Percentiles rank a stretch among this genome's conserved stretches.
These are phyloP conservation scores for Rhodotorula graminis DNA, from an alignment of 768 basidiomycete genomes.

Conservation along the genomic window DNA sequence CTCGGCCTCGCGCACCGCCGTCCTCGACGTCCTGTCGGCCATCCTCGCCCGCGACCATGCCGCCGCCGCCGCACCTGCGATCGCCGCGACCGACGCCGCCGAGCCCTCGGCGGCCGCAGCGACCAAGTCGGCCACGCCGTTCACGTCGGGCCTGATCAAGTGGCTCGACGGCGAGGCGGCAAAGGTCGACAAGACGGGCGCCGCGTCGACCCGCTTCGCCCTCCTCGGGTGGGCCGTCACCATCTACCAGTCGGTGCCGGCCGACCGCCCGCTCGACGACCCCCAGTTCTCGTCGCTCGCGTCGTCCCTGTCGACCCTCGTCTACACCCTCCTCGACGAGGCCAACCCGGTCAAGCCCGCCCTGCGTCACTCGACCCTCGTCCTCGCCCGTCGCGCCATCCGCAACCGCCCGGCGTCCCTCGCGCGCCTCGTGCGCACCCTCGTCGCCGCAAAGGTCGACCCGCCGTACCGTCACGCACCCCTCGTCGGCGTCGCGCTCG, in stretches of 20 bases:
- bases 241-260: constrained; percentile 55
- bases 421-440: constrained; percentile 19
- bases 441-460: constrained; percentile 20
- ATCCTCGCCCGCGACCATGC: constrained; percentile 58
- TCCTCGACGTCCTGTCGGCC: constrained; percentile 62
- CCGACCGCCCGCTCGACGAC: constrained; percentile 10
- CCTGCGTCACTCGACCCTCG: constrained; percentile 59
- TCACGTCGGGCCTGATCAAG: constrained; percentile 62
- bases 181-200: constrained; percentile 52
- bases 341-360: constrained; percentile 57
- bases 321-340: constrained; percentile 57
- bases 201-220: constrained; percentile 57
- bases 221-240: constrained; percentile 68
- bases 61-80: too few relatives aligned
- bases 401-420: constrained; percentile 47
- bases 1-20: constrained; percentile 62
- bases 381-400: constrained; percentile 62
- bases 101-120: constrained; percentile 17
- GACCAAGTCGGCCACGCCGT: constrained; percentile 52
- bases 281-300: constrained; percentile 56
- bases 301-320: constrained; percentile 57
- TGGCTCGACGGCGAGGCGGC: constrained; percentile 70
- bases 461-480: constrained; percentile 46
- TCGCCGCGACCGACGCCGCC: constrained; percentile 39
- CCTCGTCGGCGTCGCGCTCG: constrained; percentile 62